Evolutionary conservation across 768 basidiomycete genomes (phyloP).

Genomic region (Glaciozyma martinii): DNA sequence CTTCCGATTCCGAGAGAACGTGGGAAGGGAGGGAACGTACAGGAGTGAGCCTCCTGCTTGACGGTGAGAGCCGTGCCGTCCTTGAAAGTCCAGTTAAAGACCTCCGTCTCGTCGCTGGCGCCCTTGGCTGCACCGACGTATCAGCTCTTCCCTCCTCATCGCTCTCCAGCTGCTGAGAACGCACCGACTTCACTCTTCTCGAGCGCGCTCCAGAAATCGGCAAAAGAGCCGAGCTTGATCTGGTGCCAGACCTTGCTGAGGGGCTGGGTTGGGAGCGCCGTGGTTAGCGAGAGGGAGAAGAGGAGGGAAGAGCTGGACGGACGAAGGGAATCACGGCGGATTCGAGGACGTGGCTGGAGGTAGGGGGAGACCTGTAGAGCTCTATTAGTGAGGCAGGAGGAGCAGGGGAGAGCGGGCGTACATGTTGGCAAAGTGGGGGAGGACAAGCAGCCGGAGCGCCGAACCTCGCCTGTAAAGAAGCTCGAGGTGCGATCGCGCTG

Average conservation of each 20-base stretch:
- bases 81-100: conserved; percentile 33
- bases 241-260: conserved; percentile 32
- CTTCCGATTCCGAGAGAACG: background rate
- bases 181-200: conserved; percentile 7
- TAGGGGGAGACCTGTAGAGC: conserved; percentile 15
- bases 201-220: conserved; percentile 30
- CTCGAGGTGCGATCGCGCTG: too few relatives aligned
- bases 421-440: too few relatives aligned
- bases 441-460: too few relatives aligned
- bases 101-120: conserved; percentile 29
- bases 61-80: conserved; percentile 30
- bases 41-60: conserved; percentile 38
- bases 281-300: background rate
- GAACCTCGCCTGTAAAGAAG: too few relatives aligned
- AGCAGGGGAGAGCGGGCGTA: too few relatives aligned
- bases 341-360: conserved; percentile 28
- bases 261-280: background rate
- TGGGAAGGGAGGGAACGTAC: background rate
- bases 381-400: too few relatives aligned
- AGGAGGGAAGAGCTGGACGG: background rate
- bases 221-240: conserved; percentile 35
- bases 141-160: background rate
- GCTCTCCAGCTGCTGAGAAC: background rate
- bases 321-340: conserved; percentile 31
- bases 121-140: conserved; percentile 16